A percentile compares a stretch with the other conserved stretches of the same genome.
Evolutionary conservation across 2,329 filamentous ascomycete genomes (phyloP).

Genomic region (Eutypa lata): DNA sequence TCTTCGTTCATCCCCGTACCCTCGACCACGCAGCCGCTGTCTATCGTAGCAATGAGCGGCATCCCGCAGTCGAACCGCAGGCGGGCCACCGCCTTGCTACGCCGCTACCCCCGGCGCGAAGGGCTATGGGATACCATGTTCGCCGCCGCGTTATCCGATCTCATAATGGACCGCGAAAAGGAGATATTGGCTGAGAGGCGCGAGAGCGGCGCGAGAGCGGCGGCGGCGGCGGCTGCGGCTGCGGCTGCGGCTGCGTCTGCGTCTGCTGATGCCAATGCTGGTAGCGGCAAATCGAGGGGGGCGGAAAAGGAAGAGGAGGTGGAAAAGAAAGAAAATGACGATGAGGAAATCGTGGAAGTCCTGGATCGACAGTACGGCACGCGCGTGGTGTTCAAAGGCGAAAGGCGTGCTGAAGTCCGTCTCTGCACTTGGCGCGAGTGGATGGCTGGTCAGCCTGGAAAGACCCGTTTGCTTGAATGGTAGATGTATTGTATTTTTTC

Average conservation of each 20-base stretch:
- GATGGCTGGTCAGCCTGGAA: not conserved
- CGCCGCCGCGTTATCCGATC: not conserved
- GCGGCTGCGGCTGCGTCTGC: not conserved
- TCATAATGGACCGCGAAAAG: conserved; percentile 1
- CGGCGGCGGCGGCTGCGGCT: not conserved
- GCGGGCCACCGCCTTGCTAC: conserved; percentile 6
- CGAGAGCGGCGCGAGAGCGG: too few species aligned
- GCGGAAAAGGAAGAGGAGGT: not conserved
- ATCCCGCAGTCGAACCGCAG: conserved; percentile 1
- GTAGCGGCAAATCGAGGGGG: not conserved
- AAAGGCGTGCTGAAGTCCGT: not conserved
- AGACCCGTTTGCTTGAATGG: not conserved
- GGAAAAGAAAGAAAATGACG: not conserved
- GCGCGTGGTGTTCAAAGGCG: not conserved
- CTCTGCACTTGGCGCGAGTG: not conserved
- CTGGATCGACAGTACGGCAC: not conserved
- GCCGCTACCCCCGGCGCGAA: conserved; percentile 3
- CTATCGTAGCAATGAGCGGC: conserved; percentile 6
- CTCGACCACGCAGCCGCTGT: conserved; percentile 2
- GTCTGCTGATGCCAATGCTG: too few species aligned
- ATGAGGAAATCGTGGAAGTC: not conserved
- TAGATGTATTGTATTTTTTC: too few species aligned
- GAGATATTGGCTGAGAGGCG: not conserved
- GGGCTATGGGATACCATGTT: conserved; percentile 1
- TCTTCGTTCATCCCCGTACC: not conserved